Percentiles rank a stretch among this genome's conserved stretches.
phyloP scores from a whole-genome alignment of 2,329 filamentous ascomycete genomes.

The Hypoxylon sp. region DNA sequence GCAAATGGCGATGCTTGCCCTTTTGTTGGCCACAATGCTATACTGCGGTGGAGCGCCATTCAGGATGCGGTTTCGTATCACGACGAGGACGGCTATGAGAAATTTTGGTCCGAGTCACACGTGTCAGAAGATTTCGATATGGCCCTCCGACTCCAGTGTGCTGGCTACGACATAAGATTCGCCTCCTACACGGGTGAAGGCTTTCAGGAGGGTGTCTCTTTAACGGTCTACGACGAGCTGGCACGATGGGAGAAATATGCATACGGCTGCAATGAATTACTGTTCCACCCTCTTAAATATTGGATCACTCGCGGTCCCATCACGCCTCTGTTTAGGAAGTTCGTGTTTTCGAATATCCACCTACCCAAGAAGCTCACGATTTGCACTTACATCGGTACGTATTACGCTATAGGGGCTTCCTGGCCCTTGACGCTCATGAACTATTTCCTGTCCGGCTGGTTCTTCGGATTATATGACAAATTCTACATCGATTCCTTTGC shows the following conservation, averaged over 20 bases:
- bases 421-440: constrained; percentile 82
- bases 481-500: constrained; percentile 75
- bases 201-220: constrained; percentile 86
- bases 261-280: constrained; percentile 85
- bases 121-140: constrained; percentile 88
- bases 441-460: constrained; percentile 84
- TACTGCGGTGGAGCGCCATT: constrained; percentile 81
- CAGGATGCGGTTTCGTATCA: constrained; percentile 78
- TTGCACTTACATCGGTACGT: constrained; percentile 83
- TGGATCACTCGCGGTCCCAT: constrained; percentile 83
- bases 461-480: constrained; percentile 64
- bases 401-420: constrained; percentile 82
- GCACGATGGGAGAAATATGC: constrained; percentile 91
- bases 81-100: constrained; percentile 80
- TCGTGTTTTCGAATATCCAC: constrained; percentile 80
- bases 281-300: constrained; percentile 82
- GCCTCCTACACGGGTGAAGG: constrained; percentile 81
- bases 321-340: constrained; percentile 82
- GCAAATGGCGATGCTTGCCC: constrained; percentile 83
- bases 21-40: constrained; percentile 85
- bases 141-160: constrained; percentile 81
- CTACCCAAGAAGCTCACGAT: constrained; percentile 83
- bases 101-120: constrained; percentile 86
- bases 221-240: constrained; percentile 88
- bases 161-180: constrained; percentile 80